A percentile compares a stretch with the other conserved stretches of the same genome.
phyloP scores from a whole-genome alignment of 116 monocot genomes.

The Cymodocea nodosa region DNA sequence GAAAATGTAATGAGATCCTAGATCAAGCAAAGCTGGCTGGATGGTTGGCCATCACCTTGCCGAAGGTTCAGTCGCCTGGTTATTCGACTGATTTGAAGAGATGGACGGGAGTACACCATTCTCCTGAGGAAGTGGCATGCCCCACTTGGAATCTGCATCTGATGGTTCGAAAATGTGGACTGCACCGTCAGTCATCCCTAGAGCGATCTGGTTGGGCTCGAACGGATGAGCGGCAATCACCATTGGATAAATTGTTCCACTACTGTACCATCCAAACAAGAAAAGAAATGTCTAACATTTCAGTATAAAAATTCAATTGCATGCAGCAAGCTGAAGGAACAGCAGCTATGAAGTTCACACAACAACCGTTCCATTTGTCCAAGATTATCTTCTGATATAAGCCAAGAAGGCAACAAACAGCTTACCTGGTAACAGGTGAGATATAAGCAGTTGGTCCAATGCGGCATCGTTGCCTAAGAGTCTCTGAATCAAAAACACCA shows the following conservation, averaged over 20 bases:
- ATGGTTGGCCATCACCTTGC: constrained; percentile 40
- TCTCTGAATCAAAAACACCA: constrained; percentile 83
- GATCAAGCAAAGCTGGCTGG: neutral
- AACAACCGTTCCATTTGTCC: neutral
- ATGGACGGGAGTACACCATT: constrained; percentile 47
- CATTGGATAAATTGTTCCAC: constrained; percentile 34
- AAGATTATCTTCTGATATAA: neutral
- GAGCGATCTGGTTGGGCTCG: constrained; percentile 79
- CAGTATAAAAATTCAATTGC: neutral
- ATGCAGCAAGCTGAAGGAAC: neutral
- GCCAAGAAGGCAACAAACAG: neutral
- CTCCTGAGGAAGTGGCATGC: constrained; percentile 34
- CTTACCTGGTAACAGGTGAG: constrained; percentile 19
- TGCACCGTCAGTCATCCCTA: constrained; percentile 84
- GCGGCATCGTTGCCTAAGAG: constrained; percentile 68
- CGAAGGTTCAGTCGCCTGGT: constrained; percentile 53
- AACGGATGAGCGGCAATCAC: constrained; percentile 79
- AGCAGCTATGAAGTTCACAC: no score
- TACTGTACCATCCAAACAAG: neutral
- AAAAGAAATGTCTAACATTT: neutral
- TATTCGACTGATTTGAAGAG: constrained; percentile 47
- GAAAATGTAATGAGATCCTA: constrained; percentile 4
- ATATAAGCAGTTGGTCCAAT: constrained; percentile 69
- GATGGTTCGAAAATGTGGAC: constrained; percentile 80
- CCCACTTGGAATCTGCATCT: constrained; percentile 74